Evolutionary conservation across 306 rosid species (phyloP).

Genomic region (Trifolium dubium): DNA sequence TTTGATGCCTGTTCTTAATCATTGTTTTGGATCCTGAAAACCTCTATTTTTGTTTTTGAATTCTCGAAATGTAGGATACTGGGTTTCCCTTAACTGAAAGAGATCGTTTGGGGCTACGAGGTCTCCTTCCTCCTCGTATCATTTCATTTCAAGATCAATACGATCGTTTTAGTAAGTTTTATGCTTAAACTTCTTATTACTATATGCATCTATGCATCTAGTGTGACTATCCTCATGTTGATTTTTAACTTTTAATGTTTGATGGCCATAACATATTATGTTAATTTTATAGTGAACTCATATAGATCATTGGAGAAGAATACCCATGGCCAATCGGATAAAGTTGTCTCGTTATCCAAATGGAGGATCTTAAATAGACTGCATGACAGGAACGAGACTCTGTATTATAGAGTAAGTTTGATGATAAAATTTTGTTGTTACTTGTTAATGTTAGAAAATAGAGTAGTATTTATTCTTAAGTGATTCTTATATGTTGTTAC

Average conservation of each 20-base stretch:
- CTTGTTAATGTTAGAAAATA: slow-evolving; percentile 22
- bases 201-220: slow-evolving; percentile 4
- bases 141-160: slow-evolving; percentile 94
- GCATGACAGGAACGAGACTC: slow-evolving; percentile 97
- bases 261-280: slow-evolving; percentile 14
- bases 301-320: slow-evolving; percentile 91
- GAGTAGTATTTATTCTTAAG: slow-evolving; percentile 12
- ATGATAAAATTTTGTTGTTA: slow-evolving; percentile 32
- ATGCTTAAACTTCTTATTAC: slow-evolving; percentile 37
- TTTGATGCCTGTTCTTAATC: slow-evolving; percentile 7
- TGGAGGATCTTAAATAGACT: slow-evolving; percentile 97
- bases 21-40: slow-evolving; percentile 17
- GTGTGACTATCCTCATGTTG: slow-evolving; percentile 25
- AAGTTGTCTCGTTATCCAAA: slow-evolving; percentile 78
- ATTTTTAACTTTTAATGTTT: slow-evolving; percentile 8
- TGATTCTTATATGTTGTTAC: slow-evolving; percentile 29
- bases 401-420: slow-evolving; percentile 85
- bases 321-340: slow-evolving; percentile 72
- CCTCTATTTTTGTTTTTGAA: background rate
- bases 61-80: slow-evolving; percentile 75
- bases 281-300: slow-evolving; percentile 70
- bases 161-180: slow-evolving; percentile 86
- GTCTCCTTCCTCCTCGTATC: slow-evolving; percentile 96
- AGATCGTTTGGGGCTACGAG: slow-evolving; percentile 95
- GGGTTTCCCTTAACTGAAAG: slow-evolving; percentile 95